Evolutionary conservation across 2,329 filamentous ascomycete species (phyloP).

Genomic region (Lachnellula cervina): DNA sequence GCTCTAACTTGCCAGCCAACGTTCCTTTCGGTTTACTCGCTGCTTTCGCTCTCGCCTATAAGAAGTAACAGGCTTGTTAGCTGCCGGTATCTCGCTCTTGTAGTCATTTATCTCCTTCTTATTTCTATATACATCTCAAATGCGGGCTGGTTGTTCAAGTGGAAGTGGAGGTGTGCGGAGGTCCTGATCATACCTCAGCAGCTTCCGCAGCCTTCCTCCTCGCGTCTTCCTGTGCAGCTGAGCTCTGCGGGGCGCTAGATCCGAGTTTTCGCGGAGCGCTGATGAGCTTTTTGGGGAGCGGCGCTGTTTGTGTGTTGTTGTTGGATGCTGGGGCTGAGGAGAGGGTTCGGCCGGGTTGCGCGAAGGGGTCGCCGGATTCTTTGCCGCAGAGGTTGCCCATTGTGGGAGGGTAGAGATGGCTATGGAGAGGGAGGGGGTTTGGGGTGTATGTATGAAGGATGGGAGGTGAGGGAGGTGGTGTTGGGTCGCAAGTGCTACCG

Average conservation of each 20-base stretch:
- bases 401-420: slow-evolving; percentile 10
- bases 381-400: slow-evolving; percentile 92
- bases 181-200: slow-evolving; percentile 63
- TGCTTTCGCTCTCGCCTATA: slow-evolving; percentile 62
- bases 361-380: slow-evolving; percentile 63
- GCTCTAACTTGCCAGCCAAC: slow-evolving; percentile 63
- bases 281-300: slow-evolving; percentile 47
- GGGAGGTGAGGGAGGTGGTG: neutral
- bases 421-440: neutral
- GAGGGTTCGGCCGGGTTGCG: slow-evolving; percentile 67
- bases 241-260: slow-evolving; percentile 33
- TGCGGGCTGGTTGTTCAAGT: too few species aligned
- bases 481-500: neutral
- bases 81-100: neutral
- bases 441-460: neutral
- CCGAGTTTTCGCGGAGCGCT: slow-evolving; percentile 62
- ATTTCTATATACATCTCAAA: neutral
- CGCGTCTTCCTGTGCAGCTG: slow-evolving; percentile 49
- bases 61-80: neutral
- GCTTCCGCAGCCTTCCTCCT: slow-evolving; percentile 71
- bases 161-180: too few species aligned
- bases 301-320: slow-evolving; percentile 38
- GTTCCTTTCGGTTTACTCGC: slow-evolving; percentile 54
- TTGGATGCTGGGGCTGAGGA: slow-evolving; percentile 44
- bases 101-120: neutral